Conservation (phyloP, 129 eudicot species). For the Flaveria trinervia region DNA sequence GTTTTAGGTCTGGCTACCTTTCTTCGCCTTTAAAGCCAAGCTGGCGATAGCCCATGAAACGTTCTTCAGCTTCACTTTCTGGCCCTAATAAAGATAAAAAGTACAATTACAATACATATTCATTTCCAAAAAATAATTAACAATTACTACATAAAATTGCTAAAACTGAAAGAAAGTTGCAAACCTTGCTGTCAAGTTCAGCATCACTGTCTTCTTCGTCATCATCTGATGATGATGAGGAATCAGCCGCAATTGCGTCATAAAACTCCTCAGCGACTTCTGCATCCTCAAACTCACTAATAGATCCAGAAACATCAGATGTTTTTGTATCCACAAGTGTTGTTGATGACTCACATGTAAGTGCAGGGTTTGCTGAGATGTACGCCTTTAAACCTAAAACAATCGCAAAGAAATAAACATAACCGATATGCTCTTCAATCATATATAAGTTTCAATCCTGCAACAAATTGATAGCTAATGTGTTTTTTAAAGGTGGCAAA, state of each 20-base stretch:
- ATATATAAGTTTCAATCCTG: not conserved
- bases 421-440: not conserved
- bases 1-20: conserved; percentile 47
- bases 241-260: conserved; percentile 76
- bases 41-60: conserved; percentile 82
- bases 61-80: conserved; percentile 73
- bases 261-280: conserved; percentile 72
- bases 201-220: conserved; percentile 66
- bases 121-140: conserved; percentile 5
- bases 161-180: not conserved
- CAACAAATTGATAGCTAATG: not conserved
- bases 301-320: conserved; percentile 52
- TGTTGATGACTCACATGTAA: conserved; percentile 48
- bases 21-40: conserved; percentile 44
- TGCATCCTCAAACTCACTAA: conserved; percentile 58
- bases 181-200: conserved; percentile 60
- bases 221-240: conserved; percentile 50
- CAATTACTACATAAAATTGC: not conserved
- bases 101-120: conserved; percentile 12
- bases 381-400: conserved; percentile 81
- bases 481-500: not conserved
- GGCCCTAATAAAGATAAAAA: conserved; percentile 49
- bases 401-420: conserved; percentile 9
- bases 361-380: conserved; percentile 85
- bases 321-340: conserved; percentile 51